phyloP scores from a whole-genome alignment of 2,329 filamentous ascomycete species.

The Stemphylium lycopersici region DNA sequence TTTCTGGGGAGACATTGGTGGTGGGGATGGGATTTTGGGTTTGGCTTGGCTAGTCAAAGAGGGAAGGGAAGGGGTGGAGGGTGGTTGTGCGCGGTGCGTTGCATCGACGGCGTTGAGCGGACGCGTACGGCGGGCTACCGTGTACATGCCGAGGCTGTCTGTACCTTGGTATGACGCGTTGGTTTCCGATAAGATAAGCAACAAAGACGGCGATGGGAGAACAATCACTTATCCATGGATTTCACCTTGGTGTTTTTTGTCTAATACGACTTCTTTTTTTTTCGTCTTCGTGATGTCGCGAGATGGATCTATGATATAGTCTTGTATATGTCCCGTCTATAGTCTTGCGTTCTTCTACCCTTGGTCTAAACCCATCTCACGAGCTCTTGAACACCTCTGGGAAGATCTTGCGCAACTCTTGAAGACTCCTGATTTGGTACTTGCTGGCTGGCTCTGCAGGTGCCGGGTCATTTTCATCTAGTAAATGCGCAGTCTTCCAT shows the following conservation, averaged over 20 bases:
- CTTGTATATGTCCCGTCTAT: neutral
- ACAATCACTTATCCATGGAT: neutral
- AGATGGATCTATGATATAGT: neutral
- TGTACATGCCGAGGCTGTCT: neutral
- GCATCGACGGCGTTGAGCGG: neutral
- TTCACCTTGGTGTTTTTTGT: neutral
- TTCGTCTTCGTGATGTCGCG: neutral
- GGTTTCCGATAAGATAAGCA: neutral
- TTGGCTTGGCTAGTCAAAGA: neutral
- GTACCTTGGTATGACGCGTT: neutral
- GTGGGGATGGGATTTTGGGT: neutral
- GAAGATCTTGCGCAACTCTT: constrained; percentile 77
- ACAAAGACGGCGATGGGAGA: neutral
- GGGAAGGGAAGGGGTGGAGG: neutral
- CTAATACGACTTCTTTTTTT: neutral
- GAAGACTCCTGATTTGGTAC: constrained; percentile 75
- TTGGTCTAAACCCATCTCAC: neutral
- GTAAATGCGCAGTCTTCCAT: constrained; percentile 84
- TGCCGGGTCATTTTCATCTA: constrained; percentile 73
- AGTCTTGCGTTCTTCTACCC: neutral
- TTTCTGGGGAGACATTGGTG: constrained; percentile 22
- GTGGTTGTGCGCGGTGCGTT: neutral
- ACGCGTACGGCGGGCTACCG: neutral
- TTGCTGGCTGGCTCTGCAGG: constrained; percentile 71
- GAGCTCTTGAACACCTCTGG: constrained; percentile 80